Percentiles rank a stretch among this genome's conserved stretches.
Conservation (phyloP, 2,329 filamentous ascomycete species). For the Ophiostoma quercus region DNA sequence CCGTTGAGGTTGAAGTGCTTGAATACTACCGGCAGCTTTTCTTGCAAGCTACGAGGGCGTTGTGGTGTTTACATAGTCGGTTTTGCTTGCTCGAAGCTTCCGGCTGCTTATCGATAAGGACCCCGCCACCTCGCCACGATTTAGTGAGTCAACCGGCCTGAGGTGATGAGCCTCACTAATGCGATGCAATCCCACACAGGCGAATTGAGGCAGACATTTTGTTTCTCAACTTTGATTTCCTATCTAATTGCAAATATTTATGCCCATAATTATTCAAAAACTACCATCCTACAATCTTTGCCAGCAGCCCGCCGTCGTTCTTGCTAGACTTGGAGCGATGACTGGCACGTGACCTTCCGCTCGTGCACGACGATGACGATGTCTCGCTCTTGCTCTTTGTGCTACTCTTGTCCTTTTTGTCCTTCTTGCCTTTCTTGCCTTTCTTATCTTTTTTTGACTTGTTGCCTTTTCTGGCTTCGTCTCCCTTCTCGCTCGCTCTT, state of each 20-base stretch:
- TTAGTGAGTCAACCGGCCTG: slow-evolving; percentile 22
- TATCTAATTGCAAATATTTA: not conserved
- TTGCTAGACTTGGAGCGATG: not conserved
- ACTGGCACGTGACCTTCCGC: slow-evolving; percentile 6
- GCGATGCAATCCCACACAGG: not conserved
- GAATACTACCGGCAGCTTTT: not conserved
- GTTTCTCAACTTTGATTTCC: no score
- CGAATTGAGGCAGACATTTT: not conserved
- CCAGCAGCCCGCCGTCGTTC: not conserved
- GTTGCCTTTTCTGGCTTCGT: not conserved
- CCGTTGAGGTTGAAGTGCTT: not conserved
- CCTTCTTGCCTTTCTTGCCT: not conserved
- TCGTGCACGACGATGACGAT: slow-evolving; percentile 1
- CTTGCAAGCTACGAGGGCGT: not conserved
- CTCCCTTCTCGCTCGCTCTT: not conserved
- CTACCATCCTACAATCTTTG: slow-evolving; percentile 6
- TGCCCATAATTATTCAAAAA: not conserved
- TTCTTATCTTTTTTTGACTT: not conserved
- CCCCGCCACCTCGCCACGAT: slow-evolving; percentile 10
- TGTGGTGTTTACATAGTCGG: not conserved
- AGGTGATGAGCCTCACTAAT: not conserved
- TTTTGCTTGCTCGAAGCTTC: not conserved
- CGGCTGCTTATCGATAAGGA: slow-evolving; percentile 22
- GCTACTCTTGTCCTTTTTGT: not conserved
- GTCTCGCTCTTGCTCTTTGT: not conserved